These are phyloP conservation scores for Talaromyces borbonicus DNA, from an alignment of 495 filamentous ascomycete genomes.

Conservation along the genomic window DNA sequence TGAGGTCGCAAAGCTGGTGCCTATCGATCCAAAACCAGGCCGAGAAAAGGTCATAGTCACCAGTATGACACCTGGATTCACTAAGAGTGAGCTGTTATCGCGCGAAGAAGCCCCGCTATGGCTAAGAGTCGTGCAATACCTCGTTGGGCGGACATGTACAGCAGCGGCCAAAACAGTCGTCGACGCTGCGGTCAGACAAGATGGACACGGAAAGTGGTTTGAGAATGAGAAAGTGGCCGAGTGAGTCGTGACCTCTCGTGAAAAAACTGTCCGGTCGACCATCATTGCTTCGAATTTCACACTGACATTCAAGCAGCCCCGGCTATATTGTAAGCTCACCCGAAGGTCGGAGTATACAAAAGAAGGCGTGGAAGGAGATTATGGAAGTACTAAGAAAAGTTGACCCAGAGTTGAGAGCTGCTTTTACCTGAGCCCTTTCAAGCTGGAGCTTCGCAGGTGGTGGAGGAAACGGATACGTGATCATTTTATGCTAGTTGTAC, in stretches of 20 bases:
- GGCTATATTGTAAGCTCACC: slow-evolving; percentile 7
- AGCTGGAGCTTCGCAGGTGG: no score
- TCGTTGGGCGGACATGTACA: slow-evolving; percentile 14
- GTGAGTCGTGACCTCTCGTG: slow-evolving; percentile 9
- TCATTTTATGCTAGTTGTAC: not conserved
- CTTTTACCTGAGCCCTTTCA: not conserved
- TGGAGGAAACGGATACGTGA: no score
- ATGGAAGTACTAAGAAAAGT: slow-evolving; percentile 2
- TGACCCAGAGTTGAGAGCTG: not conserved
- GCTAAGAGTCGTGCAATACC: slow-evolving; percentile 9
- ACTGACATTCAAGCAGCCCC: slow-evolving; percentile 5
- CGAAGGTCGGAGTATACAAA: slow-evolving; percentile 2
- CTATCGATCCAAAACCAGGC: slow-evolving; percentile 2
- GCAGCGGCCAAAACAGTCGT: slow-evolving; percentile 16
- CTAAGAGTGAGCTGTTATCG: slow-evolving; percentile 12
- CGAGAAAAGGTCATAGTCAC: slow-evolving; percentile 11
- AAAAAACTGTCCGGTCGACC: not conserved
- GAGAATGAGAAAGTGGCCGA: slow-evolving; percentile 12
- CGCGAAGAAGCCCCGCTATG: slow-evolving; percentile 11
- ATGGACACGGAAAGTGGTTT: slow-evolving; percentile 13
- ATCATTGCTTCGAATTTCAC: no score
- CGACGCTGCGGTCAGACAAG: slow-evolving; percentile 9
- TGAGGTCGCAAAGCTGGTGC: slow-evolving; percentile 8
- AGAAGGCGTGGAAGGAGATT: slow-evolving; percentile 13
- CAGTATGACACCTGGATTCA: slow-evolving; percentile 12